Evolutionary conservation across 148 eudicot species (phyloP), one percentile per base, ranked within the genome.

Genomic region (Suaeda aralocaspica): DNA sequence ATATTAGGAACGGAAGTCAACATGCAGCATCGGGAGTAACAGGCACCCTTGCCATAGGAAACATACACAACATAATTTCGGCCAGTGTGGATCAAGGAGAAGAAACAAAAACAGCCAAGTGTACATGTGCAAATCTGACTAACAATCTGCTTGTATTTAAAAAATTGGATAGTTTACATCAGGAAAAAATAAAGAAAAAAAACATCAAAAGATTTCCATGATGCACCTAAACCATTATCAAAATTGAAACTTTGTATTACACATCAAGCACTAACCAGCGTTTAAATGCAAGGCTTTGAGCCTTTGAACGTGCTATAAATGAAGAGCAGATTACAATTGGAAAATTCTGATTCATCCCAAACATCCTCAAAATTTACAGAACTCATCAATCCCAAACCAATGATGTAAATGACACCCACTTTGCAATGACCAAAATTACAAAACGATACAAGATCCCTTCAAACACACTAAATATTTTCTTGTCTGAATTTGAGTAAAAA

Each of bases 281-380:
- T 29, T 7, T 24, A 34, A 12, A 24, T 16, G 33, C 24, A 9
- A 34, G 30, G 29, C 61, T 41, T 39, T 34, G 0, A 25, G 22
- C 30, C 30, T 12, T 59, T 6, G 10, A 11, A 8, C 26, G 64
- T 21, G 44, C 22, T n/a, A n/a, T n/a, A n/a, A 5, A 64, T 15
- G 39, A 48, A 63, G 24, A 24, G 64, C 15, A 36, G 53, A 9
- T 28, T 29, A 65, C 26, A 61, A 36, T 55, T 21, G 14, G 45
- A 51, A 72, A 72, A 62, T 39, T 12, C 12, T 36, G 76, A 44
- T 52, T 55, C 16, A 14, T 61, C 6, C 21, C 3, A 25, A 51
- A 61, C 53, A 52, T 51, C 69, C 75, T 50, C 69, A 62, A 60
- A 63, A 72, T 72, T 63, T 63, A 51, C 75, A 72, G 19, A 62